Evolutionary conservation across 768 basidiomycete genomes (phyloP), one percentile per base, ranked within the genome.

Genomic region (Pulveroboletus sp.): DNA sequence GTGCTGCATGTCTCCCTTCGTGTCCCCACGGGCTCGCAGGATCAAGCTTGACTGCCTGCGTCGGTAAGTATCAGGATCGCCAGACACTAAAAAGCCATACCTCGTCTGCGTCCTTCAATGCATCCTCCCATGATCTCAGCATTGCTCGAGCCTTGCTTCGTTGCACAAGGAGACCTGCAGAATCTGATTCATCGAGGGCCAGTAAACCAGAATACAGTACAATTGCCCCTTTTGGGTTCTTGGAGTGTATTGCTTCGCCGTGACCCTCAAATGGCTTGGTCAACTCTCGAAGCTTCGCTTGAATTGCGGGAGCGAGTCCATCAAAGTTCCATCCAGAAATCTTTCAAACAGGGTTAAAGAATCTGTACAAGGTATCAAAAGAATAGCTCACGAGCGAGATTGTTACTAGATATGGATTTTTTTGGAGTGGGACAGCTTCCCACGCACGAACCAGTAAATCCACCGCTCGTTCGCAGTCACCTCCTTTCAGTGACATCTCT

Each of bases 321-420:
- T 58, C 53, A 40, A 59, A 51, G n/a, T 47, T n/a, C 57, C 57
- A 58, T 0, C 49, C 57, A 27, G 55, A 56, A 3, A 56, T 39
- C 46, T 56, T 42, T 21, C 5, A 10, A 45, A 14, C 1, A 21
- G 6, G 6, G 10, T 50, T 36, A 10, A 10, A 47, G 5, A 17
- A 27, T 4, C 6, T 9, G 8, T 8, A 1, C 5, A 15, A 1
- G 9, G 6, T 3, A 5, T 6, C 1, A 5, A 10, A 28, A 2
- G 13, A 10, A 7, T 21, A 15, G 0, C 55, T 46, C 21, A 56
- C 55, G 3, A 60, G 50, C 0, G 58, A 56, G 6, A 59, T 28
- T 4, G n/a, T 26, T 4, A 3, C 18, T 14, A 58, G 36, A 17
- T 33, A 33, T 28, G 53, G 46, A 13, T 5, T 13, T 8, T 36